Evolutionary conservation across 2,329 filamentous ascomycete genomes (phyloP), one percentile per base, ranked within the genome.

Genomic region (Fonsecaea pugnacius): DNA sequence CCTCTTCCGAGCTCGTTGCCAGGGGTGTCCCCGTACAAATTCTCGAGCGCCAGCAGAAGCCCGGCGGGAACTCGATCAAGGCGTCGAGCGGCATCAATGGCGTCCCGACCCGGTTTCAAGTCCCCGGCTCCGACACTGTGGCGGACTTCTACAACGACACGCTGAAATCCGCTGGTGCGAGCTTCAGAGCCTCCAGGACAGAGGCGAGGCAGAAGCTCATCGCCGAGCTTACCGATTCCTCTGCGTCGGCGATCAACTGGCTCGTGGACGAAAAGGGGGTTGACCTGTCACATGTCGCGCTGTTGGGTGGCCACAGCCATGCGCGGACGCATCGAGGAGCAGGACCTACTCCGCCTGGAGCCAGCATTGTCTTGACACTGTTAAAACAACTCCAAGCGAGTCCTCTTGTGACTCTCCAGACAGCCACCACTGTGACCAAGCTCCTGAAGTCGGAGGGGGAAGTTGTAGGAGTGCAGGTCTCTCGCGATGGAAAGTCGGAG

Each of bases 31-130:
- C 79, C 0, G 87, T 89, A 0, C 78, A 79, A 35, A 78, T 90
- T 56, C 78, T 89, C 12, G 87, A 90, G 63, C 83, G 85, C 21
- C 80, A 82, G 0, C 71, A 81, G 2, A 87, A 86, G 70, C 84
- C 86, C 0, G 87, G 87, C 38, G 86, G 86, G 1, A 89, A 89
- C 70, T 85, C 82, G 70, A 87, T 89, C 75, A 89, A 89, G 74
- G 87, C 87, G 0, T 89, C 86, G 0, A 88, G 86, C 0, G 87
- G 86, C 0, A 89, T 89, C 74, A 89, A 88, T 68, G 87, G 85
- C 6, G 85, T 85, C 0, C 80, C 81, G 0, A 89, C 87, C 0
- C 78, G 77, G 3, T 88, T 84, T 66, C 87, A 89, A 71, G 32
- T n/a, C 5, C 35, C 55, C 0, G 60, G 57, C 4, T 65, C 60